Base-by-base conservation (phyloP, 441 rosid genomes). In the Eutrema salsugineum region DNA sequence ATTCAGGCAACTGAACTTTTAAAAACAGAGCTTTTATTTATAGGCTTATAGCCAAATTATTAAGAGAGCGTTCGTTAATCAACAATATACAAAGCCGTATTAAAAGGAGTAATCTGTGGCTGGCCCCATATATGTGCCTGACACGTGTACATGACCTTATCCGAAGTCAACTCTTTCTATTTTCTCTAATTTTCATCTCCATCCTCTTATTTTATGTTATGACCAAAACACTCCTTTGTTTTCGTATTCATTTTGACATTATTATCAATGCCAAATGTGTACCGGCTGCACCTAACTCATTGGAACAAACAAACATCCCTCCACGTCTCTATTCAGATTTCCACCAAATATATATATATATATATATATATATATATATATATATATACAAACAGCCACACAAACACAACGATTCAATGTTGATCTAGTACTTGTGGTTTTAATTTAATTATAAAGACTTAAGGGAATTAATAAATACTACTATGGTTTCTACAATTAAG, bases 321-420 rank as follows among this genome's bases (percentile, higher is more conserved):
- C 69, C 78, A 75, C 73, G 78, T 75, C 78, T 68, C 5, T 49
- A 2, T 2, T 58, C 68, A 51, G 63, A 74, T 8, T 38, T 3
- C 71, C n/a, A 56, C 53, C 54, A 65, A 44, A 46, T 24, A 1
- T 20, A 10, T n/a, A n/a, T n/a, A n/a, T n/a, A n/a, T n/a, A n/a
- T n/a, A n/a, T n/a, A n/a, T n/a, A n/a, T n/a, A n/a, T n/a, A n/a
- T n/a, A n/a, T n/a, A n/a, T n/a, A n/a, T n/a, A n/a, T n/a, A 46
- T 24, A 1, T 20, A 10, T 7, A 19, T 51, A 51, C 16, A 60
- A 22, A 60, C 43, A 35, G 17, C 68, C 39, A 58, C 54, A 48
- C 8, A 63, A 36, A 65, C 62, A 47, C 39, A 43, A 51, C 17
- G 17, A 73, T 66, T n/a, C 32, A 32, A 30, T 28, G 42, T 46